Conservation (phyloP, 2,329 filamentous ascomycete genomes). For the Hymenoscyphus albidus region DNA sequence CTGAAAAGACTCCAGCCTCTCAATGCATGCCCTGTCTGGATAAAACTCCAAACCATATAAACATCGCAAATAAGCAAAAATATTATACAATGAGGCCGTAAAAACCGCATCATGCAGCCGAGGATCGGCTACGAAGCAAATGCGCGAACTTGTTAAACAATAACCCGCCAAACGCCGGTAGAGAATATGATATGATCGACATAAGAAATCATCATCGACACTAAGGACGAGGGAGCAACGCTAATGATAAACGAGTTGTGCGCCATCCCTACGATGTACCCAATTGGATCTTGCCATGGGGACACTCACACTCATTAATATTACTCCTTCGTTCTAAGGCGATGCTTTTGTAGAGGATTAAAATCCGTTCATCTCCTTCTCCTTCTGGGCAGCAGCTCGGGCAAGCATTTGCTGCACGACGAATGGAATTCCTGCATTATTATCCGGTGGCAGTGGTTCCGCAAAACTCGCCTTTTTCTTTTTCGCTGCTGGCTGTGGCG, state of each 20-base stretch:
- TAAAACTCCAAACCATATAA: background rate
- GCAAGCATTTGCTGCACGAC: background rate
- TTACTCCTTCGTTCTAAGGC: background rate
- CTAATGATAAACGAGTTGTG: background rate
- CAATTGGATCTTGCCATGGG: background rate
- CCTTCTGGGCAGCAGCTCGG: background rate
- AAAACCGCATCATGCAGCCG: background rate
- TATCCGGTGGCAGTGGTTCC: background rate
- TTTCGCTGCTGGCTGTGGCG: background rate
- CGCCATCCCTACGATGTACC: background rate
- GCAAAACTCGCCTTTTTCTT: background rate
- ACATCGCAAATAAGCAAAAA: background rate
- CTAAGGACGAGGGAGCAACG: background rate
- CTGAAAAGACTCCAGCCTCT: background rate
- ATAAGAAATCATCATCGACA: background rate
- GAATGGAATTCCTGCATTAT: background rate
- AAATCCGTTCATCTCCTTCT: background rate
- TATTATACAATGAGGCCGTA: slow-evolving; percentile 1
- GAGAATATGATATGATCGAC: background rate
- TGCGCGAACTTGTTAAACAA: background rate
- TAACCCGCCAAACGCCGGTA: background rate
- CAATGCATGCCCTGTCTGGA: background rate
- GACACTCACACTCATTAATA: background rate
- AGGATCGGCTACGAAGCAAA: background rate
- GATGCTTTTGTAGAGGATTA: background rate